These are phyloP conservation scores for Penicillium flavigenum DNA, from an alignment of 495 filamentous ascomycete genomes.

Conservation along the genomic window DNA sequence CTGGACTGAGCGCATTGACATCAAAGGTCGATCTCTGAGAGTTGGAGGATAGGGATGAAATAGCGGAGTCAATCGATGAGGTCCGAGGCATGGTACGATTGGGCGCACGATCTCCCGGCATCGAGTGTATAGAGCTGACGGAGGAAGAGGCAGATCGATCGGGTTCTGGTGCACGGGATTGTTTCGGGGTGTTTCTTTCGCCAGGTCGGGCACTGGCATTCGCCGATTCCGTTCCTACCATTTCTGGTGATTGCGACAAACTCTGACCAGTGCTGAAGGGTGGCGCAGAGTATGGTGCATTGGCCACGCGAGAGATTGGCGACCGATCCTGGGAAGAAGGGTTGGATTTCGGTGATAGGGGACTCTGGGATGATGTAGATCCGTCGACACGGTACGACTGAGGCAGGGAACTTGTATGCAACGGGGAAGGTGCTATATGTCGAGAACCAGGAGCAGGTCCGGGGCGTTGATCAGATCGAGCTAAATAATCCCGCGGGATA, in stretches of 20 bases:
- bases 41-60: slow-evolving; percentile 78
- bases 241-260: slow-evolving; percentile 20
- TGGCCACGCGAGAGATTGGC: slow-evolving; percentile 28
- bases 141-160: slow-evolving; percentile 38
- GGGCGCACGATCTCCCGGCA: slow-evolving; percentile 34
- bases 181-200: slow-evolving; percentile 26
- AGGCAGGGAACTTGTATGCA: slow-evolving; percentile 36
- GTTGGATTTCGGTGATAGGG: slow-evolving; percentile 33
- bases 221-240: slow-evolving; percentile 20
- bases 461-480: slow-evolving; percentile 34
- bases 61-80: slow-evolving; percentile 92
- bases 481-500: slow-evolving; percentile 36
- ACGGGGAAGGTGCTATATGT: slow-evolving; percentile 38
- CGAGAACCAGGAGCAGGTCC: slow-evolving; percentile 27
- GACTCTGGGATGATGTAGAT: slow-evolving; percentile 31
- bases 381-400: slow-evolving; percentile 27
- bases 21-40: slow-evolving; percentile 66
- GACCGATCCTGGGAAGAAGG: slow-evolving; percentile 27
- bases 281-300: slow-evolving; percentile 36
- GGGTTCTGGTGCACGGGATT: slow-evolving; percentile 29
- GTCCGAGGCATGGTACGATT: slow-evolving; percentile 65
- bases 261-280: slow-evolving; percentile 27
- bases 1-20: slow-evolving; percentile 42
- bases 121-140: slow-evolving; percentile 33
- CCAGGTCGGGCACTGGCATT: slow-evolving; percentile 22